Evolutionary conservation across 306 rosid genomes (phyloP).

Genomic region (Rosa rugosa): DNA sequence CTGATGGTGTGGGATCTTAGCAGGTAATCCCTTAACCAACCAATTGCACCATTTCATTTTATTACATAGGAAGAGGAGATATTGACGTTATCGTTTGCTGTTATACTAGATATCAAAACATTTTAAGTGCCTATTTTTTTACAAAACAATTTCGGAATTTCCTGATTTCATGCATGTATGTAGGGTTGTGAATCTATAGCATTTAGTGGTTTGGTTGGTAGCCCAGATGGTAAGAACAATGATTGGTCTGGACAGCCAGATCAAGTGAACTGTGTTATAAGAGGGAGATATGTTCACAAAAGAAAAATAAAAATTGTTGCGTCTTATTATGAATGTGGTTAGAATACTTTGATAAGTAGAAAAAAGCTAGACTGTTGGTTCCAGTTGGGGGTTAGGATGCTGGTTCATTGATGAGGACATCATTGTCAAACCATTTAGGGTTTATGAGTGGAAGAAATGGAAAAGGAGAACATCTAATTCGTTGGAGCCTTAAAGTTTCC

Average conservation of each 20-base stretch:
- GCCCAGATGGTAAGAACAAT: neutral
- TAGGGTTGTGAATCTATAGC: conserved; percentile 1
- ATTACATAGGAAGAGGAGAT: neutral
- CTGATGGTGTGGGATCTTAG: no score
- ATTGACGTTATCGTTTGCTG: neutral
- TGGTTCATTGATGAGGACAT: neutral
- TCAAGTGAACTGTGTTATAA: neutral
- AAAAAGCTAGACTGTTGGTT: neutral
- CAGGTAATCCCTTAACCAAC: no score
- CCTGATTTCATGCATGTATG: conserved; percentile 6
- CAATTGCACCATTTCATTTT: no score
- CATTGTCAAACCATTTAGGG: neutral
- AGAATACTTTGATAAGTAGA: neutral
- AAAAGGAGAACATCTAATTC: neutral
- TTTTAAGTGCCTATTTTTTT: neutral
- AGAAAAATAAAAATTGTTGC: neutral
- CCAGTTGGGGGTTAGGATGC: neutral
- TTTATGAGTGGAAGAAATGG: neutral
- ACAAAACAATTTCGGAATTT: neutral
- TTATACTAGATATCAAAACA: neutral
- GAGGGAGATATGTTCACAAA: neutral
- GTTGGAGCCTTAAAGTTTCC: no score
- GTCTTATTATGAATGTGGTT: neutral
- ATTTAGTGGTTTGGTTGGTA: conserved; percentile 1
- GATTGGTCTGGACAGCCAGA: neutral